A percentile compares a stretch with the other conserved stretches of the same genome.
Conservation (phyloP, 169 alveolate genomes). For the Babesia bigemina region DNA sequence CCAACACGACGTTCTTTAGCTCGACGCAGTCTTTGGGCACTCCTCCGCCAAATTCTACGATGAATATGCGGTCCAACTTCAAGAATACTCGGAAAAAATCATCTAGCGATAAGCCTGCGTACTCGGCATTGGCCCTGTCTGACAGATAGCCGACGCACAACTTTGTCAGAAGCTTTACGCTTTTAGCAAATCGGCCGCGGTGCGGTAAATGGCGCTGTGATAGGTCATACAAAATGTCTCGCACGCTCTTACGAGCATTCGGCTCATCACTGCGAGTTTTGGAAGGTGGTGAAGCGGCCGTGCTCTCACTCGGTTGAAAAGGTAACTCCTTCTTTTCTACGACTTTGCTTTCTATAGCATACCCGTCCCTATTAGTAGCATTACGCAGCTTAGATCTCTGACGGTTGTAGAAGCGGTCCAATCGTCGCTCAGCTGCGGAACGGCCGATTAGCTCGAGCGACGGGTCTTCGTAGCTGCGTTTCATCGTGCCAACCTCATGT, state of each 20-base stretch:
- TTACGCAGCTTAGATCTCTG: slow-evolving; percentile 54
- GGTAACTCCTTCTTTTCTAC: slow-evolving; percentile 28
- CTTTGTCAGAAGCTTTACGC: slow-evolving; percentile 46
- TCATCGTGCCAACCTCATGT: slow-evolving; percentile 15
- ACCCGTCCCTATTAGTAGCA: background rate
- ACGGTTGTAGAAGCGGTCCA: slow-evolving; percentile 74
- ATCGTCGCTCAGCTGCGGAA: slow-evolving; percentile 75
- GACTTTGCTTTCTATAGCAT: background rate
- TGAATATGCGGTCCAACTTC: slow-evolving; percentile 23
- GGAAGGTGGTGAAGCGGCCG: background rate
- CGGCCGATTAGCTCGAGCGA: slow-evolving; percentile 75
- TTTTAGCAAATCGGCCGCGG: slow-evolving; percentile 44
- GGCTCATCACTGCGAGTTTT: slow-evolving; percentile 8
- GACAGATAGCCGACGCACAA: slow-evolving; percentile 26
- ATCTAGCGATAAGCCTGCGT: slow-evolving; percentile 10
- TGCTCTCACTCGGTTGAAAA: slow-evolving; percentile 17
- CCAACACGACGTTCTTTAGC: slow-evolving; percentile 31
- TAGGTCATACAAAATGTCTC: slow-evolving; percentile 46
- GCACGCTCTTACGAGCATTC: slow-evolving; percentile 18
- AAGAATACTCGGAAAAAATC: slow-evolving; percentile 36
- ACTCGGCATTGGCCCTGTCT: slow-evolving; percentile 41
- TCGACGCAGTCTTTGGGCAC: slow-evolving; percentile 59
- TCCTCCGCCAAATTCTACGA: slow-evolving; percentile 46
- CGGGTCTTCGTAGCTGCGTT: slow-evolving; percentile 54
- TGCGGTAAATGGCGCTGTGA: slow-evolving; percentile 40